Evolutionary conservation across 345 rosid species (phyloP), one percentile per base, ranked within the genome.

Genomic region (Trapa incisa): DNA sequence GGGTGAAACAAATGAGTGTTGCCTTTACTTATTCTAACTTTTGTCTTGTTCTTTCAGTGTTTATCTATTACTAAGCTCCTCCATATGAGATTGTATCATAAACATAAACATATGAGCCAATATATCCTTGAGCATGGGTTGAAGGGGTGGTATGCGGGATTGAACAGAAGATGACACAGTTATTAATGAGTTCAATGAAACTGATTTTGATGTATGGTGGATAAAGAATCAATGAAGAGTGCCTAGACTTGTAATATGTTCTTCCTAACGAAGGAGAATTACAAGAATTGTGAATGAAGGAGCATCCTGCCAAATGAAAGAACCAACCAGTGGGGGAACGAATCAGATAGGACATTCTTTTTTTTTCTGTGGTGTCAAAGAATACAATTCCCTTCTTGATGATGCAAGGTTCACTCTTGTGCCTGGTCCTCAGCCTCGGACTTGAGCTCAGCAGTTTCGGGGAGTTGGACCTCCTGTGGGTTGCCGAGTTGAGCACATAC

Each of bases 401-500:
- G 29, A 17, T 41, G 52, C 37, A n/a, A 37, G 52, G 52, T 33
- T 65, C 50, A 65, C 48, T 72, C 70, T 54, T 66, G 53, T 37
- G 39, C 52, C 41, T 67, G 71, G 6, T 43, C 22, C 42, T 61
- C 38, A 8, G 67, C 13, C 47, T 74, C 70, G 16, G 61, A 36
- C 13, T 64, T 48, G 7, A 60, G 37, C 48, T 76, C 82, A 2
- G 72, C 78, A 17, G 72, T 62, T 41, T 82, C 83, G 12, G 86
- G 77, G 86, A 73, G 66, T 78, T 61, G 41, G 73, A 65, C 69
- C 80, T 73, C 68, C 57, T 72, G 68, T 80, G 83, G 33, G 80
- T 43, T 11, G 86, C 81, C 6, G 81, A 76, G 65, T 80, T 67
- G 35, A 82, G 83, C 57, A 82, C 81, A 60, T 82, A 83, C 72